Evolutionary conservation across 768 basidiomycete genomes (phyloP), one percentile per base, ranked within the genome.

Genomic region (Sarcomyxa edulis): DNA sequence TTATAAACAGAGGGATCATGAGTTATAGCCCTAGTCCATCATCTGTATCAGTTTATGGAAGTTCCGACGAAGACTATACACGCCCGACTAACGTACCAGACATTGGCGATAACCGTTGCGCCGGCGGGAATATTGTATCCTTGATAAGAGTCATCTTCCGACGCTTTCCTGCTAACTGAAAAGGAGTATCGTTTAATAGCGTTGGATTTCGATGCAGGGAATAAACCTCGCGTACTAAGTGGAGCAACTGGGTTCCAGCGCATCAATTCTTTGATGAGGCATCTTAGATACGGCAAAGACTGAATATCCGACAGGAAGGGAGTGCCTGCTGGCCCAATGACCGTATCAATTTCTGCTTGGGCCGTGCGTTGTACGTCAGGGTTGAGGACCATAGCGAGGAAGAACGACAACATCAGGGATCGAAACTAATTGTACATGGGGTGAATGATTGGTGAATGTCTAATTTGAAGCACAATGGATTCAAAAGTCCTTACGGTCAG

Each of bases 121-220:
- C 50, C 58, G 21, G 55, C 56, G 0, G 64, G 65, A 26, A 69
- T 62, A 35, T 46, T 29, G 33, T 62, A 62, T 0, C 63, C 65
- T 16, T 51, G 44, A 43, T 66, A 68, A 3, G 53, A 41, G 40
- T 66, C 61, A 7, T 66, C 64, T 6, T 51, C 49, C 4, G 39
- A 40, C 5, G 51, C n/a, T n/a, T n/a, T n/a, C n/a, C n/a, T n/a
- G n/a, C n/a, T n/a, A n/a, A n/a, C 15, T 9, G 8, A 15, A 5
- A 31, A 12, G 28, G 6, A 23, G 4, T 27, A 18, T 19, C 9
- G 15, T 37, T 3, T 14, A n/a, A 32, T 7, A 22, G 23, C 11
- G 19, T 35, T n/a, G n/a, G n/a, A n/a, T n/a, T n/a, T n/a, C n/a
- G n/a, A 31, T 45, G 14, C 31, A 46, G n/a, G 9, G 5, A 11